Conservation (phyloP, 371 early-diverging fungal genomes). For the Mucor piriformis region DNA sequence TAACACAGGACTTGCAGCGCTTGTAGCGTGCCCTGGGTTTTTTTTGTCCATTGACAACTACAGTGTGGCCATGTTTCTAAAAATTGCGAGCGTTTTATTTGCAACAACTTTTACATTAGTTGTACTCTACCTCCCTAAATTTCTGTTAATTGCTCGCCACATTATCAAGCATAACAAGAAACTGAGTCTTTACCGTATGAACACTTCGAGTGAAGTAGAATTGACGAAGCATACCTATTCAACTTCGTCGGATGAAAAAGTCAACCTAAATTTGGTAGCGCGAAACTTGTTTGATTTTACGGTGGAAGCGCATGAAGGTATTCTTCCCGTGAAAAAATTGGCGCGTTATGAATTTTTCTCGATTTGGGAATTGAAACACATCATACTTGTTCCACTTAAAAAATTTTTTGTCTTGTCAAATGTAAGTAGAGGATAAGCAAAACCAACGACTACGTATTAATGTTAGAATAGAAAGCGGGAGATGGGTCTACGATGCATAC, state of each 20-base stretch:
- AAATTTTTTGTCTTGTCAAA: constrained; percentile 38
- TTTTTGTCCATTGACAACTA: constrained; percentile 33
- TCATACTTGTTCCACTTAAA: constrained; percentile 40
- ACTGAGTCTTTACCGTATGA: constrained; percentile 22
- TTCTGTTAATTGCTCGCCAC: constrained; percentile 27
- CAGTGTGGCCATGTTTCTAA: constrained; percentile 29
- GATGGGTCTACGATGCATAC: constrained; percentile 27
- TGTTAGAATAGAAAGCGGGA: constrained; percentile 23
- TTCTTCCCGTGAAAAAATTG: constrained; percentile 44
- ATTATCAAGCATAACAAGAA: constrained; percentile 22
- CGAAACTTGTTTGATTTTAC: constrained; percentile 38
- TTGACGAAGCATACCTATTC: constrained; percentile 7
- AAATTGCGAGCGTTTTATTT: constrained; percentile 34
- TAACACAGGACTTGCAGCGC: constrained; percentile 33
- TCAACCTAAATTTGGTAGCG: constrained; percentile 24
- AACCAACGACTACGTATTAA: background rate
- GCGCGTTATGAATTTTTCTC: constrained; percentile 39
- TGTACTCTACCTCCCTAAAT: constrained; percentile 38
- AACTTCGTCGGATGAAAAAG: constrained; percentile 10
- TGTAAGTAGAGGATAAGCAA: constrained; percentile 25
- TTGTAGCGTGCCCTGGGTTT: constrained; percentile 35
- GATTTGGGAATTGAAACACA: constrained; percentile 49
- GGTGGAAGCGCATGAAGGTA: constrained; percentile 42
- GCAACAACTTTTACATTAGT: constrained; percentile 38
- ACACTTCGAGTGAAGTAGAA: constrained; percentile 12